A percentile compares a stretch with the other conserved stretches of the same genome.
Evolutionary conservation across 1,284 basidiomycete genomes (phyloP).

Genomic region (Mycosarcoma mackinlayi): DNA sequence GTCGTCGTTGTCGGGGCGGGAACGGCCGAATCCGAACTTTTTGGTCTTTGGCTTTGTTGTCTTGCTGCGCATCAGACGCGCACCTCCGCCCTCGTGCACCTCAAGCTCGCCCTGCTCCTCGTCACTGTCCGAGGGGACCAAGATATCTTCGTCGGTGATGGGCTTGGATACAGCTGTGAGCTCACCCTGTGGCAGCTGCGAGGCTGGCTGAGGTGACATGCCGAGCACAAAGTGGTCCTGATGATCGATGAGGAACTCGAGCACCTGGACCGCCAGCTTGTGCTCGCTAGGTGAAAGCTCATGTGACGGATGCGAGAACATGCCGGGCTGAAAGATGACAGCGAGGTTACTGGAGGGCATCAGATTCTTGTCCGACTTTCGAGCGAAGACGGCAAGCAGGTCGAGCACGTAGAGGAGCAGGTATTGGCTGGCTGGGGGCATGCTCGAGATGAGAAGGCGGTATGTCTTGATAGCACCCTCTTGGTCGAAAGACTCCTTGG

Average conservation of each 20-base stretch:
- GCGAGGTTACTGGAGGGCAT: constrained; percentile 85
- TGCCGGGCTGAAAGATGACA: constrained; percentile 67
- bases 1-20: constrained; percentile 17
- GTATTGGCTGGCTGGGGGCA: constrained; percentile 90
- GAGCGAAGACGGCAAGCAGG: constrained; percentile 90
- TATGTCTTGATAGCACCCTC: constrained; percentile 71
- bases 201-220: constrained; percentile 57
- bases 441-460: constrained; percentile 82
- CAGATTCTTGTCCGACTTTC: constrained; percentile 88
- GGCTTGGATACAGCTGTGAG: constrained; percentile 59
- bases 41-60: constrained; percentile 42
- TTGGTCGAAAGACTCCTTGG: constrained; percentile 54
- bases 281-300: constrained; percentile 74
- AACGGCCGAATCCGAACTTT: constrained; percentile 15
- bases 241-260: constrained; percentile 88
- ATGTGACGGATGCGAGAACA: constrained; percentile 85
- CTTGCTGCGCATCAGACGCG: constrained; percentile 49
- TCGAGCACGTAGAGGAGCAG: constrained; percentile 95
- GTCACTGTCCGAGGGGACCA: constrained; percentile 65
- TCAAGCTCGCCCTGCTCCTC: constrained; percentile 64
- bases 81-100: constrained; percentile 66
- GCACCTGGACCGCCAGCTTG: constrained; percentile 84
- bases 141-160: constrained; percentile 26
- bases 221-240: constrained; percentile 66
- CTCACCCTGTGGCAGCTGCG: constrained; percentile 52